A percentile compares a stretch with the other conserved stretches of the same genome.
These are phyloP conservation scores for Leccinum disarticulatum DNA, from an alignment of 768 basidiomycete species.

Conservation along the genomic window DNA sequence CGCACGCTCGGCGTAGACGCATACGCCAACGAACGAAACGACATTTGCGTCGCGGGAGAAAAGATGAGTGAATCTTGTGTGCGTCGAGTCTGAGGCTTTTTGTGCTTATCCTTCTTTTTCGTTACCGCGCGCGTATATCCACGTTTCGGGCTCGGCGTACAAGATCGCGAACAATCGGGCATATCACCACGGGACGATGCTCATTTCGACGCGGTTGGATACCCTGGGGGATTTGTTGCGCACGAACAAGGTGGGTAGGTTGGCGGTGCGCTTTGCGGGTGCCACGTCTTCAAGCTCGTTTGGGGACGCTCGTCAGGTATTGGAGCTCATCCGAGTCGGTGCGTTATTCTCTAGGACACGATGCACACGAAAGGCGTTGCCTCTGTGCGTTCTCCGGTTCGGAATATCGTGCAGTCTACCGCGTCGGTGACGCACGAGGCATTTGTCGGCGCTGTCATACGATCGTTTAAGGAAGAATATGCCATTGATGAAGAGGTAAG, in stretches of 20 bases:
- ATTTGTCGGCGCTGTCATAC: constrained; percentile 69
- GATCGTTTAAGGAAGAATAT: constrained; percentile 67
- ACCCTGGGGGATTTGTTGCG: constrained; percentile 72
- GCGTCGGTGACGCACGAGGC: constrained; percentile 56
- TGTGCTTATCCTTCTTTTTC: background rate
- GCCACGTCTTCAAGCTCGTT: background rate
- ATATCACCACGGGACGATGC: constrained; percentile 99
- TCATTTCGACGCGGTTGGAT: constrained; percentile 77
- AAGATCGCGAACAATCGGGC: constrained; percentile 89
- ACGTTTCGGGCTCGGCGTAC: constrained; percentile 98
- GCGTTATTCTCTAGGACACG: constrained; percentile 49
- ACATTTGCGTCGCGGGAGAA: constrained; percentile 77
- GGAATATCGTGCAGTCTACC: constrained; percentile 67
- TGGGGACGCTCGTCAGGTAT: background rate
- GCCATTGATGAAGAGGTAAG: constrained; percentile 36
- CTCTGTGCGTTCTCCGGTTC: constrained; percentile 91
- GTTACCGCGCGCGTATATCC: constrained; percentile 8
- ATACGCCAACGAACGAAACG: constrained; percentile 84
- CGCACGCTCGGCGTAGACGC: constrained; percentile 75
- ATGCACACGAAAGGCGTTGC: constrained; percentile 85
- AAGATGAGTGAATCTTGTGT: constrained; percentile 72
- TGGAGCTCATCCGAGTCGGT: background rate
- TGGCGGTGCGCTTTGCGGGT: background rate
- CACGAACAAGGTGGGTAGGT: constrained; percentile 60
- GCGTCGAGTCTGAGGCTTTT: background rate